Evolutionary conservation across 2,329 filamentous ascomycete genomes (phyloP), one percentile per base, ranked within the genome.

Genomic region (Aspergillus niger): DNA sequence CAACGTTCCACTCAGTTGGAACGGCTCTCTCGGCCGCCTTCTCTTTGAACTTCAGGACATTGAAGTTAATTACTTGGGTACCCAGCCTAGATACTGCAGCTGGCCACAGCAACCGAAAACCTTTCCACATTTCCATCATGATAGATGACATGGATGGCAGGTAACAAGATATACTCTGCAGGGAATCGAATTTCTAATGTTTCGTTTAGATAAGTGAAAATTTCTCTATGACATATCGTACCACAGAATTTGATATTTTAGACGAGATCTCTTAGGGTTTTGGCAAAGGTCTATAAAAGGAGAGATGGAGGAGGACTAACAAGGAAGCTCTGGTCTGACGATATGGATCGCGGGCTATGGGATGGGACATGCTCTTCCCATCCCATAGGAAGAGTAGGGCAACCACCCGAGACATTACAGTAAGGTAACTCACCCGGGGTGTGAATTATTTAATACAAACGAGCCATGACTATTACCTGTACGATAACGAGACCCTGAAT

Each of bases 1-100:
- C 67, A 68, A 69, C 63, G 64, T 69, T 68, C 67, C 67, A 69
- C 68, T 60, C 67, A 67, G 63, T 67, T 65, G 66, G 63, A 68
- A 62, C 55, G 15, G 47, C 59, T 56, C 38, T 47, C 50, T 51
- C 38, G 48, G 44, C 58, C 36, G 24, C 32, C 32, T 36, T 17
- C 15, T 41, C 20, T 47, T 43, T 44, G 39, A 24, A 50, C 8
- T 20, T 15, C 15, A 49, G n/a, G 32, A 15, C 32, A 30, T 30
- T 30, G 28, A 30, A 8, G 28, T 30, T 11, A 30, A 10, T 30
- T 11, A 30, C 47, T 30, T 49, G 47, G 47, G 28, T 49, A 7
- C 47, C 47, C 47, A 49, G 17, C 20, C 8, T 44, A 44, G 17
- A 7, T 24, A 8, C 20, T 50, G 26, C n/a, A 30, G 13, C 47